Conservation (phyloP, 805 yeast genomes). For the Hanseniaspora clermontiae region DNA sequence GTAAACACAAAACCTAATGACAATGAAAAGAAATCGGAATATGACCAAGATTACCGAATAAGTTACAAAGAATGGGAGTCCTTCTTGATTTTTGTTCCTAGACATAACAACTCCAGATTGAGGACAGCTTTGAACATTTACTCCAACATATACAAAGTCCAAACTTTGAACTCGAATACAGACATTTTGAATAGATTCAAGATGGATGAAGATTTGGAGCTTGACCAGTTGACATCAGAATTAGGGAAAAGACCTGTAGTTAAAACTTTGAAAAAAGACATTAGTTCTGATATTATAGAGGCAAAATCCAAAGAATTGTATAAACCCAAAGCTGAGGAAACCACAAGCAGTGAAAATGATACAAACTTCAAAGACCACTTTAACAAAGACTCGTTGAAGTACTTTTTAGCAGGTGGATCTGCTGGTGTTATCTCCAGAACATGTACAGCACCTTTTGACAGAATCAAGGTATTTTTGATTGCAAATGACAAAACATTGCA, state of each 20-base stretch:
- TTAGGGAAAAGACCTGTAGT: neutral
- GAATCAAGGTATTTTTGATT: slow-evolving; percentile 84
- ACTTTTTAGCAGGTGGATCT: slow-evolving; percentile 85
- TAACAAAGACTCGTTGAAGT: slow-evolving; percentile 61
- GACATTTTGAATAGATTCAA: slow-evolving; percentile 12
- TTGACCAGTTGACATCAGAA: slow-evolving; percentile 9
- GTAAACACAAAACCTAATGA: slow-evolving; percentile 15
- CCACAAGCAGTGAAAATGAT: neutral
- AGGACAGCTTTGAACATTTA: slow-evolving; percentile 67
- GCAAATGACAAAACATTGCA: slow-evolving; percentile 50
- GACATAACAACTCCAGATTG: slow-evolving; percentile 60
- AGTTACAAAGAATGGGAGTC: slow-evolving; percentile 80
- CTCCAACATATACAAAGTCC: slow-evolving; percentile 1
- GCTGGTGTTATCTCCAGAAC: slow-evolving; percentile 95
- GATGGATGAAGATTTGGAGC: slow-evolving; percentile 12
- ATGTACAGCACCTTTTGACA: slow-evolving; percentile 92
- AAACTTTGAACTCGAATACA: neutral
- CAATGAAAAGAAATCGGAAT: neutral
- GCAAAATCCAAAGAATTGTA: neutral
- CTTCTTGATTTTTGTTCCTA: slow-evolving; percentile 70
- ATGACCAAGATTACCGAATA: slow-evolving; percentile 26
- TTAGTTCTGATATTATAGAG: neutral
- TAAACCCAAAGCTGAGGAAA: neutral
- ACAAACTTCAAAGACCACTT: neutral
- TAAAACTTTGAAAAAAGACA: neutral